A percentile compares a stretch with the other conserved stretches of the same genome.
Evolutionary conservation across 352 stramenopile genomes (phyloP).

Genomic region (Lagenidium giganteum): DNA sequence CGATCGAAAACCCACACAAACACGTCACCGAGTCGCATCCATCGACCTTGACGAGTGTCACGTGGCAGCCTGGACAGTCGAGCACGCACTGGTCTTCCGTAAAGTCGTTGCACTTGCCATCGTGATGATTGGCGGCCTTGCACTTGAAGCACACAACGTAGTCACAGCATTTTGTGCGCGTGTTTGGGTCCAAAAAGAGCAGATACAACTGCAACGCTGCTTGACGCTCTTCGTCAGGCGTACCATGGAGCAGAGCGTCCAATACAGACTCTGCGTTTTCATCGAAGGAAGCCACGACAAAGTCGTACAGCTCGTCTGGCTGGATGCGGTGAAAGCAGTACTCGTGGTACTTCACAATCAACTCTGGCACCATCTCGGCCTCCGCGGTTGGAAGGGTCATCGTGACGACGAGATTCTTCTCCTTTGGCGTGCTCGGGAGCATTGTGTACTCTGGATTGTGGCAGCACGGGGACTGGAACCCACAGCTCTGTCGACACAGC

Average conservation of each 20-base stretch:
- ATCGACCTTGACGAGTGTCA: conserved; percentile 62
- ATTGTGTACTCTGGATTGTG: conserved; percentile 55
- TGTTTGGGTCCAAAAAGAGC: conserved; percentile 36
- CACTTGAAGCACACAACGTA: conserved; percentile 55
- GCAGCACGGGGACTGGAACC: conserved; percentile 58
- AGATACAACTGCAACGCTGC: conserved; percentile 42
- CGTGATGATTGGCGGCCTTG: conserved; percentile 39
- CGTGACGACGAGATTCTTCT: conserved; percentile 4
- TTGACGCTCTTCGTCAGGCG: conserved; percentile 48
- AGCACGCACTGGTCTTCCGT: conserved; percentile 42
- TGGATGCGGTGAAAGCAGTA: conserved; percentile 39
- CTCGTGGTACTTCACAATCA: conserved; percentile 17
- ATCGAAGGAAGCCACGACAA: conserved; percentile 21
- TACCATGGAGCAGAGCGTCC: conserved; percentile 27
- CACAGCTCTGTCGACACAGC: conserved; percentile 51
- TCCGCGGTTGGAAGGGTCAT: conserved; percentile 15
- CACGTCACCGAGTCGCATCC: conserved; percentile 48
- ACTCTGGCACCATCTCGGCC: conserved; percentile 11
- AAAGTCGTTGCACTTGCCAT: conserved; percentile 49
- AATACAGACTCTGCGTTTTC: conserved; percentile 18
- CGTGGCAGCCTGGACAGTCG: conserved; percentile 44
- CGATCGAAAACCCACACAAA: conserved; percentile 44
- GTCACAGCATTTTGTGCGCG: conserved; percentile 40
- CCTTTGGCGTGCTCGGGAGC: conserved; percentile 18
- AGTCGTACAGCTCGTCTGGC: conserved; percentile 25